phyloP scores from a whole-genome alignment of 2,329 filamentous ascomycete species.

The Hortaea sp. region DNA sequence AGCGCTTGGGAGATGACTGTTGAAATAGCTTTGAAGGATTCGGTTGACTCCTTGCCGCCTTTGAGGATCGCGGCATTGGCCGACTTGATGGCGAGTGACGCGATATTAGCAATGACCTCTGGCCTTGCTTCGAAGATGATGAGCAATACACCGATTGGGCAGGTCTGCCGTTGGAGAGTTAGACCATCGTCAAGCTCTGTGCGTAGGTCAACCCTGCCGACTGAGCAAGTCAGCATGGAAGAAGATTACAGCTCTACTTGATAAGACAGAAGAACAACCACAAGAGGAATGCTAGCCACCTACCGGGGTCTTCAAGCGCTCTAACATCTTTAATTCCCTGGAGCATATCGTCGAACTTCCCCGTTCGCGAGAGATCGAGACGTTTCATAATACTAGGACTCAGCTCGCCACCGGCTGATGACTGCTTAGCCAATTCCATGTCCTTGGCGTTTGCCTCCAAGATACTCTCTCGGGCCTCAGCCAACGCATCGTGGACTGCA shows the following conservation, averaged over 20 bases:
- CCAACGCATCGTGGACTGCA: constrained; percentile 69
- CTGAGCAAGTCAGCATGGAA: constrained; percentile 36
- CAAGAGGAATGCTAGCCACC: constrained; percentile 21
- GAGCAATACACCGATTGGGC: constrained; percentile 91
- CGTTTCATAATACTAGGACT: constrained; percentile 78
- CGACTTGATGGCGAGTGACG: constrained; percentile 89
- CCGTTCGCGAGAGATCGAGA: constrained; percentile 72
- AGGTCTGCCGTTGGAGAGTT: constrained; percentile 76
- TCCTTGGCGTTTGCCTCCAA: constrained; percentile 80
- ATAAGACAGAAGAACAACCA: neutral
- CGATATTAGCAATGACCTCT: constrained; percentile 97
- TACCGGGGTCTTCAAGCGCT: constrained; percentile 74
- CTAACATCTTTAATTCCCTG: constrained; percentile 86
- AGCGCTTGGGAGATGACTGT: constrained; percentile 73
- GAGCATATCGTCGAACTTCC: constrained; percentile 97
- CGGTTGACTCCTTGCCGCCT: constrained; percentile 88
- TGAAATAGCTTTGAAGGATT: constrained; percentile 90
- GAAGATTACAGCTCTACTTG: neutral
- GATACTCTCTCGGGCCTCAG: constrained; percentile 60
- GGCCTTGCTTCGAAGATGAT: constrained; percentile 98
- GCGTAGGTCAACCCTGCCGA: constrained; percentile 73
- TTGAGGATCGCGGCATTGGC: constrained; percentile 96
- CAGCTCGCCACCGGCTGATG: constrained; percentile 64
- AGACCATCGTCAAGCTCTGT: constrained; percentile 82
- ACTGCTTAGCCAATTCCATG: constrained; percentile 61